Evolutionary conservation across 345 rosid species (phyloP), one percentile per base, ranked within the genome.

Genomic region (Erysimum cheiranthoides): DNA sequence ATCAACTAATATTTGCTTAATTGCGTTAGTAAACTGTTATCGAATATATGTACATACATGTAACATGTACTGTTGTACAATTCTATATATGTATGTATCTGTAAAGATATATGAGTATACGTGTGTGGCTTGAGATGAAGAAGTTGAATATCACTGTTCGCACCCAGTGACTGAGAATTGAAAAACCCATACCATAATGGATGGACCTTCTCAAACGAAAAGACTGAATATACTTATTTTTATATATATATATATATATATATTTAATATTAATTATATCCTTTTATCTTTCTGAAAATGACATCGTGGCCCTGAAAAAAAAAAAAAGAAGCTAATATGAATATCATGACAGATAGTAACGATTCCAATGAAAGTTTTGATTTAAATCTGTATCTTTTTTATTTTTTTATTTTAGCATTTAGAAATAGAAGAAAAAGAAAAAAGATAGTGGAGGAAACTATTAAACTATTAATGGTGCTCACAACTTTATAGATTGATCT

Each of bases 401-500:
- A 35, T 53, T 30, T 11, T 11, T 21, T 52, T 17, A 9, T 31
- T 18, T n/a, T 5, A 2, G 7, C n/a, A n/a, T 57, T 45, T 28
- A 10, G 8, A 57, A 74, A 34, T 27, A 6, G 36, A 76, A 76
- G 43, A 64, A 64, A 31, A 28, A 43, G 7, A 35, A 31, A 62
- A 53, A 56, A 49, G 73, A 66, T 49, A 72, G 73, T 78, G 77
- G 81, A 66, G 73, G 70, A 78, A 66, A 66, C 63, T 71, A 72
- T 78, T 66, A 57, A 66, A 76, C 21, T 58, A 71, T 8, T 68
- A 27, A 64, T 40, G 68, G 73, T 62, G 67, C 50, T 54, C 25
- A 61, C 17, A 53, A 30, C 79, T 76, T 61, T 76, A 78, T 40
- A 59, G 56, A 71, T 71, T 64, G 72, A 78, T 78, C 63, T 35